Evolutionary conservation across 2,329 filamentous ascomycete genomes (phyloP).

Genomic region (Tolypocladium amazonense): DNA sequence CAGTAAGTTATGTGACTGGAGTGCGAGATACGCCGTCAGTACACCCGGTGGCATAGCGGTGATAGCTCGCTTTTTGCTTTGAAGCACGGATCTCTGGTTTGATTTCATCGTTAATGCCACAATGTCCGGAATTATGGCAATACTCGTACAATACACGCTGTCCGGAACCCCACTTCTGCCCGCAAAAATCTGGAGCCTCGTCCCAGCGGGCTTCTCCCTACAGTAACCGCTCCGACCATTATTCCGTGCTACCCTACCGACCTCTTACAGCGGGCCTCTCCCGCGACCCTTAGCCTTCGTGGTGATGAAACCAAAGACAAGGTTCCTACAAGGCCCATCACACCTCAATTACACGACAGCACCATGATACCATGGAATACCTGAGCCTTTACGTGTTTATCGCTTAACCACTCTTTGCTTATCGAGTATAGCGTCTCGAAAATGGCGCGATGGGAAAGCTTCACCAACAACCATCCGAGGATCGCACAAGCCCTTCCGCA

Average conservation of each 20-base stretch:
- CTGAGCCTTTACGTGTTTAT: neutral
- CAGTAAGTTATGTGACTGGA: no score
- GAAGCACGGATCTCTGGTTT: no score
- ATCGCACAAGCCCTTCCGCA: neutral
- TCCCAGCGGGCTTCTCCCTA: no score
- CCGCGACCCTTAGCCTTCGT: neutral
- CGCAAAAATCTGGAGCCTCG: no score
- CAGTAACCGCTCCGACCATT: neutral
- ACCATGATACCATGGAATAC: neutral
- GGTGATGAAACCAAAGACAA: neutral
- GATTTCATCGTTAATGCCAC: no score
- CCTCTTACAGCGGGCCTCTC: neutral
- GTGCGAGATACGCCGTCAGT: no score
- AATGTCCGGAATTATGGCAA: no score
- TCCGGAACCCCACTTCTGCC: no score
- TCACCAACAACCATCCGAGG: neutral
- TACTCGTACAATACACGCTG: no score
- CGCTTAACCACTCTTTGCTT: neutral
- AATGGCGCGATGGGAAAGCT: neutral
- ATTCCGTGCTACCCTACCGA: neutral
- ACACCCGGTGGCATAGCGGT: no score
- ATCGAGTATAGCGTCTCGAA: neutral
- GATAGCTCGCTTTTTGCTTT: no score
- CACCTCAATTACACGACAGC: neutral
- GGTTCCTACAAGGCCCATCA: neutral